Evolutionary conservation across 2,329 filamentous ascomycete species (phyloP).

Genomic region (Aspergillus piperis): DNA sequence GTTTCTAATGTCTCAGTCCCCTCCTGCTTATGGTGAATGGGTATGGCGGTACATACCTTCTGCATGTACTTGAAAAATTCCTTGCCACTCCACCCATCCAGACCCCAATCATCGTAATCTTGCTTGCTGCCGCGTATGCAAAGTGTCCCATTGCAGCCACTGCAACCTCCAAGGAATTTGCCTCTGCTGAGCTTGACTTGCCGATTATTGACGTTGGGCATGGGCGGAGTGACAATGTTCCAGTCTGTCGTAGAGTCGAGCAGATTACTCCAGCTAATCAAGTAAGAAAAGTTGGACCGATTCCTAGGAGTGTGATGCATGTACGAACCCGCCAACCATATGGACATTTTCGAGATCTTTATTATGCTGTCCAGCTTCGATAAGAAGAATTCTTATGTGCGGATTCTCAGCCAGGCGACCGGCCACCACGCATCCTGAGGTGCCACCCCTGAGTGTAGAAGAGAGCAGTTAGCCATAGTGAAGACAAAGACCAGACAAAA

Average conservation of each 20-base stretch:
- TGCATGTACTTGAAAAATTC: conserved; percentile 60
- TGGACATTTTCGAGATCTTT: conserved; percentile 49
- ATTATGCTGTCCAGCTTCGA: conserved; percentile 53
- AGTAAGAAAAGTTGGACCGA: not conserved
- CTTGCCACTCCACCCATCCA: conserved; percentile 57
- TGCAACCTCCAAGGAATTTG: conserved; percentile 46
- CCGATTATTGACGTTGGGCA: conserved; percentile 42
- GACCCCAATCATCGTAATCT: conserved; percentile 58
- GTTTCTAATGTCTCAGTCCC: not conserved
- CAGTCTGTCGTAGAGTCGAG: conserved; percentile 48
- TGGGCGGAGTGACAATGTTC: conserved; percentile 47
- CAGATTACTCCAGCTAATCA: conserved; percentile 42
- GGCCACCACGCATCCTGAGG: conserved; percentile 52
- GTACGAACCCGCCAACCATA: conserved; percentile 44
- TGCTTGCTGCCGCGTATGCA: conserved; percentile 47
- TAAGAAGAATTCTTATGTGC: conserved; percentile 44
- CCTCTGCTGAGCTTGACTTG: conserved; percentile 48
- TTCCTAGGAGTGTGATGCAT: not conserved
- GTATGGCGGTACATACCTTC: conserved; percentile 43
- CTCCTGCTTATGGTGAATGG: not conserved
- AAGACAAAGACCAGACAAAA: not conserved
- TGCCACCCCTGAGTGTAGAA: conserved; percentile 43
- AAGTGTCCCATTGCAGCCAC: conserved; percentile 48
- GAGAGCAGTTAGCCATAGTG: not conserved
- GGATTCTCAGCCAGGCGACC: conserved; percentile 50